phyloP scores from a whole-genome alignment of 1,284 basidiomycete species.

The Sparassis latifolia region DNA sequence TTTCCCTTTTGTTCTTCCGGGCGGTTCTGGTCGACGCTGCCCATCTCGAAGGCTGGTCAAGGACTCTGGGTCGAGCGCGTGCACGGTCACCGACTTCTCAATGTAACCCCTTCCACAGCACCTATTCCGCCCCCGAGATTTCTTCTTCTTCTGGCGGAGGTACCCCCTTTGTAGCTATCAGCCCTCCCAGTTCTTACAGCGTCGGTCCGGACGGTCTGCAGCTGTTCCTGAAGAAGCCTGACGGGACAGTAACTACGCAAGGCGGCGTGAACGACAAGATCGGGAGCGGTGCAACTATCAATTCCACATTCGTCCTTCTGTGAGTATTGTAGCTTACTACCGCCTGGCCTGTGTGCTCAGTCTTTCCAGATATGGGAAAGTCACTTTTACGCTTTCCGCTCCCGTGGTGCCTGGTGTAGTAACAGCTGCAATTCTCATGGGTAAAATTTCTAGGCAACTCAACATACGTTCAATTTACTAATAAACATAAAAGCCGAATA shows the following conservation, averaged over 20 bases:
- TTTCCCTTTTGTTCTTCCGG: too few relatives aligned
- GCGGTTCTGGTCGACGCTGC: too few relatives aligned
- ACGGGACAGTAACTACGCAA: constrained; percentile 24
- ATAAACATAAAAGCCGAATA: too few relatives aligned
- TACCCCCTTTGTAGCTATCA: constrained; percentile 27
- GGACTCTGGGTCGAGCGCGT: too few relatives aligned
- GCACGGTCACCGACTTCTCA: constrained; percentile 1
- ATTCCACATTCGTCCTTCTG: constrained; percentile 34
- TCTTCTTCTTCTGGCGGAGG: constrained; percentile 3
- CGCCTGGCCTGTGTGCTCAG: not conserved
- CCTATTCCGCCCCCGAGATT: constrained; percentile 8
- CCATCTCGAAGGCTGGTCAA: too few relatives aligned
- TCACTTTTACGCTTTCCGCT: constrained; percentile 29
- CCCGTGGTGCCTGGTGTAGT: constrained; percentile 31
- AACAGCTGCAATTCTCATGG: constrained; percentile 35
- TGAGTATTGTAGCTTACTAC: constrained; percentile 11
- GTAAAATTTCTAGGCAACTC: constrained; percentile 11
- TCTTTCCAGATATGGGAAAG: constrained; percentile 28
- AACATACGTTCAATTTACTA: not conserved
- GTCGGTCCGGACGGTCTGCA: constrained; percentile 25
- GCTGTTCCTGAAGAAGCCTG: constrained; percentile 30
- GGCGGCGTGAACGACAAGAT: constrained; percentile 31
- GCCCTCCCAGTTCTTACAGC: constrained; percentile 27
- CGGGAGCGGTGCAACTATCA: constrained; percentile 35
- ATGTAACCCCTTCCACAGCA: constrained; percentile 17